Conservation (phyloP, 805 yeast genomes). For the Kazachstania kunashirensis region DNA sequence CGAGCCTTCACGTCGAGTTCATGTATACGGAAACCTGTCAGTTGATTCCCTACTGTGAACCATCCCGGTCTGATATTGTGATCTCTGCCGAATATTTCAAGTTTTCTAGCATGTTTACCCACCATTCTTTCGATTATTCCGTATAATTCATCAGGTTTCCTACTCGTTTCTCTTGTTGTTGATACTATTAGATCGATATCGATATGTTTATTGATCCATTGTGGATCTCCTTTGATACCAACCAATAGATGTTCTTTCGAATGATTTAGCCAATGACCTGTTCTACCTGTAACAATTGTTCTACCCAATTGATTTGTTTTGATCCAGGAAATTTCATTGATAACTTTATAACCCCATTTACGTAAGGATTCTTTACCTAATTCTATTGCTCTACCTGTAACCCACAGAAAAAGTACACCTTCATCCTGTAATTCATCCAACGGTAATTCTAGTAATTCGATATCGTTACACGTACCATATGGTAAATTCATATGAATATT, state of each 20-base stretch:
- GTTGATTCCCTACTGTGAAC: slow-evolving; percentile 79
- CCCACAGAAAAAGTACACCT: slow-evolving; percentile 83
- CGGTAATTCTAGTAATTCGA: slow-evolving; percentile 58
- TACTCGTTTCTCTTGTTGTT: slow-evolving; percentile 74
- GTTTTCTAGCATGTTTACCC: slow-evolving; percentile 64
- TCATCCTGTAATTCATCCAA: slow-evolving; percentile 67
- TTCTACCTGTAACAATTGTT: slow-evolving; percentile 89
- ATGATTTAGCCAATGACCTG: slow-evolving; percentile 96
- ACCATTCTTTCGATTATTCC: slow-evolving; percentile 78
- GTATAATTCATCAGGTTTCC: slow-evolving; percentile 88
- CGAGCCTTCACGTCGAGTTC: slow-evolving; percentile 47
- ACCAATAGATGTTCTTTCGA: slow-evolving; percentile 84
- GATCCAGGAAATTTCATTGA: slow-evolving; percentile 83
- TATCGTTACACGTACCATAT: slow-evolving; percentile 68
- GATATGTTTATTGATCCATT: slow-evolving; percentile 54
- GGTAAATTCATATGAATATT: slow-evolving; percentile 85
- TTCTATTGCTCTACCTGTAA: slow-evolving; percentile 88
- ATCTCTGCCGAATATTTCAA: slow-evolving; percentile 83
- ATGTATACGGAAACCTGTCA: slow-evolving; percentile 47
- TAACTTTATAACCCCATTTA: slow-evolving; percentile 73
- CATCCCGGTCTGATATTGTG: slow-evolving; percentile 85
- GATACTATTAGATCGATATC: slow-evolving; percentile 77
- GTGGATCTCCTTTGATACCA: slow-evolving; percentile 73
- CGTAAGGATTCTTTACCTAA: slow-evolving; percentile 67
- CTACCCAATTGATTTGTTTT: slow-evolving; percentile 80